Evolutionary conservation across 179 eudicot genomes (phyloP), one percentile per base, ranked within the genome.

Genomic region (Beta macrorhiza): DNA sequence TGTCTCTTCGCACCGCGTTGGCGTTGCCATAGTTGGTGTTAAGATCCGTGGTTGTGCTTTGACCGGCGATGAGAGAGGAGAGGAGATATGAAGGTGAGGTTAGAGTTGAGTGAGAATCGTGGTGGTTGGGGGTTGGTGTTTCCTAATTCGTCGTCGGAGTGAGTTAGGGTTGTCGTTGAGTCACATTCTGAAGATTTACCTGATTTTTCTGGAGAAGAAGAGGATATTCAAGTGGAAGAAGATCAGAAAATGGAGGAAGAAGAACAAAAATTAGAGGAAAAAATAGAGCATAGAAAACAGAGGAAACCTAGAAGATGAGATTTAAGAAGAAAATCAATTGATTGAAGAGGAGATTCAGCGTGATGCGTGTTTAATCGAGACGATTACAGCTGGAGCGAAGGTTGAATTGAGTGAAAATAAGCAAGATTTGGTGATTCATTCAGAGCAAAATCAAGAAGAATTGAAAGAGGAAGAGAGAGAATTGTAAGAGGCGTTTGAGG

Each of bases 321-420:
- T 12, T 52, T 55, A 57, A 14, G 79, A 81, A 25, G 83, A 45
- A 75, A 75, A 6, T 12, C 72, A 53, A 29, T 32, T 74, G 5
- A 57, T 79, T 62, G 83, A 79, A 79, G 75, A 69, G 22, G 85
- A 75, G 62, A 61, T n/a, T 59, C 0, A 7, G 12, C 69, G 3
- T 7, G 7, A 49, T 61, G 76, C n/a, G 61, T 17, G 71, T 45
- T 55, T 25, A 73, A 32, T 59, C 63, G 71, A 80, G 67, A n/a
- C 70, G 6, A 37, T 37, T 68, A 37, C 52, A 7, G 76, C 51
- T 61, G 64, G 67, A 19, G 80, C 72, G 15, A 69, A 44, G 74
- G 32, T 75, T 22, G 70, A 84, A 58, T 67, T 65, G 42, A 61
- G 5, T 42, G 71, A 56, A 72, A 77, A 63, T 7, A 80, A 22